Evolutionary conservation across 495 filamentous ascomycete genomes (phyloP), one percentile per base, ranked within the genome.

Genomic region (Amniculicola lignicola): DNA sequence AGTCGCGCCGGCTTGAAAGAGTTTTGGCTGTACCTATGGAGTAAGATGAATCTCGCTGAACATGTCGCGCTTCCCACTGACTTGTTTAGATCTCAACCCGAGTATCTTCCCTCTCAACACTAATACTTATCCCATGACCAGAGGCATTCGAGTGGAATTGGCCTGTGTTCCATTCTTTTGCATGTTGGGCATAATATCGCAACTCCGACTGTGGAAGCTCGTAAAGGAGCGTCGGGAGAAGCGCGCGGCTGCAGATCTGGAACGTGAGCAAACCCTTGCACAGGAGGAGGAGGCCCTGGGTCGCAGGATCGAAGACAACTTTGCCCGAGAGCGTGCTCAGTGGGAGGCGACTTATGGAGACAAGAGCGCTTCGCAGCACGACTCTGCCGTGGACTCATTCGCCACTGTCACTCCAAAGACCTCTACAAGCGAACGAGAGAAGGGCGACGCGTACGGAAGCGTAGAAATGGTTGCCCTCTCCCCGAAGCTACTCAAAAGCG

Each of bases 11-110:
- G 92, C 0, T 71, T 95, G 61, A 95, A 93, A 66, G 92, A 96
- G 66, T 96, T 96, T 54, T 97, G 92, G 92, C 77, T 90, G 9
- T 97, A 95, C 67, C 80, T 95, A 27, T 97, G 92, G 92, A 76
- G 84, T 86, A 70, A 72, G 80, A 62, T n/a, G n/a, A 14, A 33
- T 36, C 23, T 1, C 5, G 4, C 5, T 27, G 3, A 37, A 28
- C 41, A 16, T 19, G 18, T 18, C 28, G 7, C 14, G 21, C 48
- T 22, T 21, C 28, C 58, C 53, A 61, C 63, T 65, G 50, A 51
- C 42, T 28, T 49, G 45, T 23, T 19, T 50, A 87, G 83, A 76
- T 44, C 74, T 96, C 29, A 96, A 96, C 67, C 74, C 80, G 29
- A 75, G 87, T 21, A 72, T 89, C 3, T 96, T 96, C 63, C 91